These are phyloP conservation scores for Thalassiosira mediterranea DNA, from an alignment of 352 stramenopile genomes.

Conservation along the genomic window DNA sequence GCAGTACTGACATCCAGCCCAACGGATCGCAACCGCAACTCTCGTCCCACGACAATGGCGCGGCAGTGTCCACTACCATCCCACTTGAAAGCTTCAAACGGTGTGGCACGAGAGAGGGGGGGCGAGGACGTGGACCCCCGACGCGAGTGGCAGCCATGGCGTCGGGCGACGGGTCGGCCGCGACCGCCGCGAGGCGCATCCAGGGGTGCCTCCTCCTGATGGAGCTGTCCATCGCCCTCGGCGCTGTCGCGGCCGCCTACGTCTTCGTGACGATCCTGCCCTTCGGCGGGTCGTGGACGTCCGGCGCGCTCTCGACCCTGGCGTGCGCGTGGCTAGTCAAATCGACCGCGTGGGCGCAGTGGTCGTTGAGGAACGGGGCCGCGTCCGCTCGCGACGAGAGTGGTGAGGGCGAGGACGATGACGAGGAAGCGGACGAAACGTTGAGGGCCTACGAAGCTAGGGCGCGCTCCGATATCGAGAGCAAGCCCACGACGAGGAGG, in stretches of 20 bases:
- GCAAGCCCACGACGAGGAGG: background rate
- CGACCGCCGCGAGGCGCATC: constrained; percentile 7
- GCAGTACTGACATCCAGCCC: too few relatives aligned
- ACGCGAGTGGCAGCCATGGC: too few relatives aligned
- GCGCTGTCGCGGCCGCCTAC: constrained; percentile 14
- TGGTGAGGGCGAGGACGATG: background rate
- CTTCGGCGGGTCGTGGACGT: constrained; percentile 22
- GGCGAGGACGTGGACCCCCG: too few relatives aligned
- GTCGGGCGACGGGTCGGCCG: constrained; percentile 10
- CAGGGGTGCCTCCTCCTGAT: constrained; percentile 39
- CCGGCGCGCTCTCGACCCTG: constrained; percentile 23
- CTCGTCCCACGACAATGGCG: too few relatives aligned
- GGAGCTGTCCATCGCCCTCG: constrained; percentile 35
- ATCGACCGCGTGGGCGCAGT: constrained; percentile 4
- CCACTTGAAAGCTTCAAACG: too few relatives aligned
- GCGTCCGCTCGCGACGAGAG: constrained; percentile 16
- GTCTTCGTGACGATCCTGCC: constrained; percentile 21
- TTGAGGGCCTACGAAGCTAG: constrained; percentile 22
- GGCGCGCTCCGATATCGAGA: constrained; percentile 7
- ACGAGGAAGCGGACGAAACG: constrained; percentile 15
- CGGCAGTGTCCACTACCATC: too few relatives aligned
- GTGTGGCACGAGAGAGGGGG: too few relatives aligned
- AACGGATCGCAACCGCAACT: too few relatives aligned
- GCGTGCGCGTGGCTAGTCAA: constrained; percentile 32
- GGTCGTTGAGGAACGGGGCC: constrained; percentile 13